phyloP scores from a whole-genome alignment of 2,329 filamentous ascomycete genomes.

The Bisporella sp. region DNA sequence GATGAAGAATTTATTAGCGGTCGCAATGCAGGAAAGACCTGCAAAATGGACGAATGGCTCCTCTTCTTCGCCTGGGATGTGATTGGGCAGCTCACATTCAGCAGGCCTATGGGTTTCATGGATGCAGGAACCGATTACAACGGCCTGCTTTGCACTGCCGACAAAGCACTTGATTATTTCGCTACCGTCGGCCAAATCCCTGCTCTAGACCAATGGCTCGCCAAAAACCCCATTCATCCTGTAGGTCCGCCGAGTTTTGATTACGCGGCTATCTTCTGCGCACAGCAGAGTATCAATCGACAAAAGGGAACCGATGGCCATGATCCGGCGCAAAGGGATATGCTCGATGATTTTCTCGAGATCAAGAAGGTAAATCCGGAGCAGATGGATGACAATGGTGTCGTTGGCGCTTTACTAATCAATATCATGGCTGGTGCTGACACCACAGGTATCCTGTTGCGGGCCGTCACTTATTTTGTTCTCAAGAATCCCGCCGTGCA shows the following conservation, averaged over 20 bases:
- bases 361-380: constrained; percentile 9
- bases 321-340: constrained; percentile 9
- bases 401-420: background rate
- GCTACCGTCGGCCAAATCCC: constrained; percentile 21
- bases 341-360: constrained; percentile 22
- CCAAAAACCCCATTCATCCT: constrained; percentile 13
- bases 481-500: background rate
- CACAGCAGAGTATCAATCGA: constrained; percentile 6
- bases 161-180: constrained; percentile 28
- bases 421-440: background rate
- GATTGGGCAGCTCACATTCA: constrained; percentile 33
- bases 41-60: constrained; percentile 35
- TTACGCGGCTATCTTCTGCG: constrained; percentile 7
- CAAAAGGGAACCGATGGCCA: background rate
- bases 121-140: constrained; percentile 27
- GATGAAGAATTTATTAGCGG: constrained; percentile 28
- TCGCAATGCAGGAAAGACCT: constrained; percentile 19
- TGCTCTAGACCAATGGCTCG: constrained; percentile 11
- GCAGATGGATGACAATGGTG: constrained; percentile 3
- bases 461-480: background rate
- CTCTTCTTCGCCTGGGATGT: constrained; percentile 33
- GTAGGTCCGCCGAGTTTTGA: constrained; percentile 13
- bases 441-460: background rate
- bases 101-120: constrained; percentile 32
- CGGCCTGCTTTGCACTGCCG: constrained; percentile 23